A percentile compares a stretch with the other conserved stretches of the same genome.
These are phyloP conservation scores for Coix lacrymajobi DNA, from an alignment of 176 grass and related monocot genomes.

Conservation along the genomic window DNA sequence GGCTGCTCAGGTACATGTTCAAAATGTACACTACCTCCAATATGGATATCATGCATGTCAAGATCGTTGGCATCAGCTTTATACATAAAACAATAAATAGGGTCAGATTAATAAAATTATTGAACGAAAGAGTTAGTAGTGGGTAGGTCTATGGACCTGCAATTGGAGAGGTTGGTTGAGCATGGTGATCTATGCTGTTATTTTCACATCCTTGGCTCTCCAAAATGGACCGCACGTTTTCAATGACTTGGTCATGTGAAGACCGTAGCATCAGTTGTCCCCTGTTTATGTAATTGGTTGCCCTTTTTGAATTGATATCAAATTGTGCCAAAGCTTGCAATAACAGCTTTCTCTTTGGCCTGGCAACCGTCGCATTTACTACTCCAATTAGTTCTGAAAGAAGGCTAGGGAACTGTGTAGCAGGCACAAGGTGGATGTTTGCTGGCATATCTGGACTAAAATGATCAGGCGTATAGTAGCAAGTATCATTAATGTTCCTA, in stretches of 20 bases:
- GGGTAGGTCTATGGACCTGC: no score
- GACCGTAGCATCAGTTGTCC: neutral
- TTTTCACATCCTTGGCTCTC: no score
- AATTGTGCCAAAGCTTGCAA: neutral
- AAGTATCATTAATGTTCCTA: neutral
- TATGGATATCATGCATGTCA: no score
- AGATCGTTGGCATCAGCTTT: no score
- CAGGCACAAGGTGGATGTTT: neutral
- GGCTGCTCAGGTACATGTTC: no score
- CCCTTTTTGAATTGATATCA: neutral
- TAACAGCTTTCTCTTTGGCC: neutral
- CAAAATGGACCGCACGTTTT: neutral
- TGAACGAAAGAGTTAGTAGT: no score
- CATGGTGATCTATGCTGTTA: no score
- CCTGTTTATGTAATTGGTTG: neutral
- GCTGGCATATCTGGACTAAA: neutral
- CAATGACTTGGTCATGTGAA: neutral
- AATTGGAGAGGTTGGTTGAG: no score
- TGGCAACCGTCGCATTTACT: neutral
- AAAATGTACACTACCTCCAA: no score
- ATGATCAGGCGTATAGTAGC: neutral
- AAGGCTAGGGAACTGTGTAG: neutral
- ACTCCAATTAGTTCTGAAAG: neutral
- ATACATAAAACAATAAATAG: no score
- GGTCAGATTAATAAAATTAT: no score